Base-by-base conservation (phyloP, 2,329 filamentous ascomycete species). In the Neofusicoccum parvum region DNA sequence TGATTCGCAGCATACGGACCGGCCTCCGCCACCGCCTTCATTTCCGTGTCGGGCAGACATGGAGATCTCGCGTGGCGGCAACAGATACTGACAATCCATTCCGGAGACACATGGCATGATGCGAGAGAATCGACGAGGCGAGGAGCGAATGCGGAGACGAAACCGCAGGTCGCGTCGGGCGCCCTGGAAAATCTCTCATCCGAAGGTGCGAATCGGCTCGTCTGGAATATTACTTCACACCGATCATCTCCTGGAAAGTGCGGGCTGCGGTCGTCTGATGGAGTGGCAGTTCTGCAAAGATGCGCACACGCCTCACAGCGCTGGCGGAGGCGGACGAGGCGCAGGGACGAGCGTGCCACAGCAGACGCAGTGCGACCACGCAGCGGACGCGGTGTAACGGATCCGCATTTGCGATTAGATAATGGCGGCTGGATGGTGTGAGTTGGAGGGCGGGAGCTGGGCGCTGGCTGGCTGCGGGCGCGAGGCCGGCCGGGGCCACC, bases 331-430 rank as follows among this genome's bases (percentile, higher is more conserved):
- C 14, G 60, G 60, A 45, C 36, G 27, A 45, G 62, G 62, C 62
- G 62, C 62, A 64, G 62, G 62, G 62, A 46, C 62, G 51, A 39
- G 43, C 41, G 50, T 37, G 49, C 5, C 50, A 64, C 51, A 32
- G 60, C 41, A 48, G n/a, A 56, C 43, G 62, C 62, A 32, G 62
- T 64, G 62, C 51, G 41, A 39, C 62, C 23, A 41, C 15, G 34
- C 20, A 32, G 62, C 62, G 62, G 62, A 53, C 15, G 56, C 36
- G 27, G 56, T 60, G 56, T 36, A 46, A 60, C 56, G 56, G 41
- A 60, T 23, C n/a, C 41, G 56, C 56, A 46, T 56, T 64, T 37
- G 36, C 50, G 62, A 64, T 64, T 64, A 64, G 62, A 54, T 64
- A 64, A 64, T 64, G 62, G 62, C 41, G 62, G 23, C 11, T 27